Conservation (phyloP, 2,329 filamentous ascomycete species). For the Clonostachys rosea region DNA sequence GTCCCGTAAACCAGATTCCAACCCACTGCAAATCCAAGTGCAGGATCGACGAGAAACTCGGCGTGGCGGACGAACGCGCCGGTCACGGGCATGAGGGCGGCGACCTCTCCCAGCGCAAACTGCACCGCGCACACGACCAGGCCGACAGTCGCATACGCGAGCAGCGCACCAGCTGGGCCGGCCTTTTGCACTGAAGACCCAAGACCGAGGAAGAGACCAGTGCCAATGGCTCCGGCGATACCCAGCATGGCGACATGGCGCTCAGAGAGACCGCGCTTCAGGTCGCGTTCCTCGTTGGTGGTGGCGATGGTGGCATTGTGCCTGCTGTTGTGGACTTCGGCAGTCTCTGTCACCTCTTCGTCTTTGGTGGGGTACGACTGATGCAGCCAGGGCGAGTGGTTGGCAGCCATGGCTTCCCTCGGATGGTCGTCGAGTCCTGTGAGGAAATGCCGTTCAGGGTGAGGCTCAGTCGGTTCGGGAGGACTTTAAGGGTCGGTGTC, state of each 20-base stretch:
- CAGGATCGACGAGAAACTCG: slow-evolving; percentile 56
- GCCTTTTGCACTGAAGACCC: slow-evolving; percentile 47
- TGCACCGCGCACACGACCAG: slow-evolving; percentile 52
- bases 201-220: slow-evolving; percentile 57
- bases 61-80: slow-evolving; percentile 58
- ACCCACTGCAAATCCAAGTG: slow-evolving; percentile 49
- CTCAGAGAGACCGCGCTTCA: slow-evolving; percentile 13
- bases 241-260: slow-evolving; percentile 51
- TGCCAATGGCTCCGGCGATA: slow-evolving; percentile 57
- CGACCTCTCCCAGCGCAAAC: slow-evolving; percentile 55
- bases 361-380: too few species aligned
- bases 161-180: slow-evolving; percentile 39
- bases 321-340: slow-evolving; percentile 14
- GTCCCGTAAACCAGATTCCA: slow-evolving; percentile 54
- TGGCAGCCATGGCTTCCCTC: too few species aligned
- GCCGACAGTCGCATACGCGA: slow-evolving; percentile 52
- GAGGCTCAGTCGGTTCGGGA: too few species aligned
- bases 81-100: slow-evolving; percentile 57
- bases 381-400: too few species aligned
- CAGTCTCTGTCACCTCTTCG: too few species aligned
- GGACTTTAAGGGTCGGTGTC: too few species aligned
- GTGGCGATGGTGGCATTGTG: slow-evolving; percentile 32
- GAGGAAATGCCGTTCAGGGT: too few species aligned
- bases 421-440: too few species aligned
- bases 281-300: slow-evolving; percentile 37